phyloP scores from a whole-genome alignment of 148 eudicot genomes.

The Persicaria maculosa region DNA sequence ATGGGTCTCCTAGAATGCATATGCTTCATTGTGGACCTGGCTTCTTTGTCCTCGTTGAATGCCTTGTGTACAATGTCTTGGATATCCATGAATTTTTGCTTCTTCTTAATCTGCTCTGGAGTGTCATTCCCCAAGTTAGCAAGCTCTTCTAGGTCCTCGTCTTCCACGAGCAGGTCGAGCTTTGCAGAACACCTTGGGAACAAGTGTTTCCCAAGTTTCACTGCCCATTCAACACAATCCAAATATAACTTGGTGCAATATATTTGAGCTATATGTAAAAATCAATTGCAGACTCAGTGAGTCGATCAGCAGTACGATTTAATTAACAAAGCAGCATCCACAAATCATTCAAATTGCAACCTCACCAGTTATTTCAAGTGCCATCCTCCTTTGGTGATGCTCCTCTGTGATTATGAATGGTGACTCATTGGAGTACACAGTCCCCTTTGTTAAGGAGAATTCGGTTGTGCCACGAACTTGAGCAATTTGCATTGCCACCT shows the following conservation, averaged over 20 bases:
- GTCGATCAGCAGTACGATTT: neutral
- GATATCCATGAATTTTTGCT: conserved; percentile 46
- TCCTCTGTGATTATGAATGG: conserved; percentile 73
- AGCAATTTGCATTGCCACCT: conserved; percentile 95
- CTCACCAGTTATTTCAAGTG: conserved; percentile 76
- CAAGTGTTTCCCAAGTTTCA: conserved; percentile 82
- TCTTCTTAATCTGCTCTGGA: conserved; percentile 50
- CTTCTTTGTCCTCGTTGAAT: conserved; percentile 64
- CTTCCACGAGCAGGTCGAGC: conserved; percentile 65
- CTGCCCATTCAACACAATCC: conserved; percentile 25
- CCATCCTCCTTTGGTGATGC: conserved; percentile 63
- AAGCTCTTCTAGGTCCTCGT: conserved; percentile 51
- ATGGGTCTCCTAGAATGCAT: too few relatives aligned
- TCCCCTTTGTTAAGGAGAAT: conserved; percentile 36
- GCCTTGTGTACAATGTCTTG: conserved; percentile 59
- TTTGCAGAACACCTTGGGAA: conserved; percentile 89
- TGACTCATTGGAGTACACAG: conserved; percentile 74
- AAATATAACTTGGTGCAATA: too few relatives aligned
- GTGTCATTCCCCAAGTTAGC: conserved; percentile 40
- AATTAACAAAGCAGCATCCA: neutral
- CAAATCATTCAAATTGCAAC: neutral
- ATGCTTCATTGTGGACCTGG: neutral
- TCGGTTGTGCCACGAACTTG: conserved; percentile 84
- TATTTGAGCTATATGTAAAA: too few relatives aligned
- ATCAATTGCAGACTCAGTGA: too few relatives aligned